Conservation (phyloP, 192 early-diverging fungal genomes). For the Coemansia sp. region DNA sequence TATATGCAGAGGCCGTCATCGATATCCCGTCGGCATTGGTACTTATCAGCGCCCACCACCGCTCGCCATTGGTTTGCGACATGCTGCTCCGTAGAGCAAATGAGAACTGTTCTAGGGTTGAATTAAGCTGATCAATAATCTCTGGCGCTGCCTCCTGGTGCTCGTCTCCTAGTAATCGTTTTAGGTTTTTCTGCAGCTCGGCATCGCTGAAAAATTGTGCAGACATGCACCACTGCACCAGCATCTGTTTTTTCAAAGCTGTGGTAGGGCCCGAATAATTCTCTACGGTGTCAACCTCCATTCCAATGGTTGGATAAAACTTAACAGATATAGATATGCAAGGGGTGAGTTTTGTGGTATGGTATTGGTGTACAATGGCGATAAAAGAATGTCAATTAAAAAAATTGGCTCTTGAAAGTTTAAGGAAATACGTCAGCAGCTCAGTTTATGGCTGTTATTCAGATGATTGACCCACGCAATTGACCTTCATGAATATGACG, state of each 20-base stretch:
- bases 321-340: no score
- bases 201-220: conserved; percentile 27
- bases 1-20: conserved; percentile 24
- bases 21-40: conserved; percentile 35
- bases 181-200: conserved; percentile 10
- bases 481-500: no score
- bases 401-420: no score
- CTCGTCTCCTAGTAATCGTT: conserved; percentile 12
- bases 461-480: no score
- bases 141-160: neutral
- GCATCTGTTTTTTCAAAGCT: conserved; percentile 11
- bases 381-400: no score
- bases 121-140: conserved; percentile 19
- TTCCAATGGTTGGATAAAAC: no score
- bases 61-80: conserved; percentile 22
- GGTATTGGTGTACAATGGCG: no score
- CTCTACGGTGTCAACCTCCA: neutral
- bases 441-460: no score
- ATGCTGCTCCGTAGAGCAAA: conserved; percentile 39
- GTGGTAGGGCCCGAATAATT: neutral
- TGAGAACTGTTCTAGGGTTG: conserved; percentile 13
- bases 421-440: no score
- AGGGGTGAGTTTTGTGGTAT: no score
- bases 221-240: conserved; percentile 50
- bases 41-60: conserved; percentile 33